Percentiles rank a stretch among this genome's conserved stretches.
Evolutionary conservation across 352 stramenopile species (phyloP).

Genomic region (Globisporangium echinulatum): DNA sequence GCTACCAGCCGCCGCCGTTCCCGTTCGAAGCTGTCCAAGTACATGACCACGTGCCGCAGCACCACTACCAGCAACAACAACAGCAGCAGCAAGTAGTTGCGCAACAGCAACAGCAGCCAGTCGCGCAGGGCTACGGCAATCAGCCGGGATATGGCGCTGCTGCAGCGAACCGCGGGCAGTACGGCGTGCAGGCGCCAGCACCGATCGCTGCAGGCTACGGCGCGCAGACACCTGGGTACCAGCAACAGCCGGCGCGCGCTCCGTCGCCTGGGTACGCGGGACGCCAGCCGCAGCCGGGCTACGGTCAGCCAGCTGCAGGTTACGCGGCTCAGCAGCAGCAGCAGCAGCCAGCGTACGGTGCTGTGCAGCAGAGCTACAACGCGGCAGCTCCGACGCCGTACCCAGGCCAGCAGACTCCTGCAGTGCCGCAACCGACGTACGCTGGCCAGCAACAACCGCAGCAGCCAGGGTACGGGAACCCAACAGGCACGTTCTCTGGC

Average conservation of each 20-base stretch:
- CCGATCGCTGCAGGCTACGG: constrained; percentile 29
- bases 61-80: constrained; percentile 51
- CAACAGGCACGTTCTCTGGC: constrained; percentile 9
- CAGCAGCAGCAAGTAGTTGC: constrained; percentile 30
- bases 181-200: constrained; percentile 28
- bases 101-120: constrained; percentile 21
- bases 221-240: constrained; percentile 28
- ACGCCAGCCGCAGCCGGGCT: constrained; percentile 18
- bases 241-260: constrained; percentile 24
- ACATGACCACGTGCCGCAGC: constrained; percentile 44
- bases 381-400: constrained; percentile 23
- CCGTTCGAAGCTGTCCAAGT: constrained; percentile 79
- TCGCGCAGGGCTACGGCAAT: constrained; percentile 11
- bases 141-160: constrained; percentile 23
- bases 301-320: not conserved
- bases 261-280: constrained; percentile 33
- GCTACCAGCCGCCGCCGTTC: constrained; percentile 77
- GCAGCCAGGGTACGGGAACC: constrained; percentile 14
- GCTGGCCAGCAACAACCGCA: constrained; percentile 24
- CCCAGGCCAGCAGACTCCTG: constrained; percentile 8
- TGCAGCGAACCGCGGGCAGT: constrained; percentile 27
- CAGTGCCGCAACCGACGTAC: constrained; percentile 1
- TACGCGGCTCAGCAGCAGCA: not conserved
- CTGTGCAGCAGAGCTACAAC: not conserved
- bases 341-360: constrained; percentile 11